These are phyloP conservation scores for Nepenthes gracilis DNA, from an alignment of 148 eudicot species.

Conservation along the genomic window DNA sequence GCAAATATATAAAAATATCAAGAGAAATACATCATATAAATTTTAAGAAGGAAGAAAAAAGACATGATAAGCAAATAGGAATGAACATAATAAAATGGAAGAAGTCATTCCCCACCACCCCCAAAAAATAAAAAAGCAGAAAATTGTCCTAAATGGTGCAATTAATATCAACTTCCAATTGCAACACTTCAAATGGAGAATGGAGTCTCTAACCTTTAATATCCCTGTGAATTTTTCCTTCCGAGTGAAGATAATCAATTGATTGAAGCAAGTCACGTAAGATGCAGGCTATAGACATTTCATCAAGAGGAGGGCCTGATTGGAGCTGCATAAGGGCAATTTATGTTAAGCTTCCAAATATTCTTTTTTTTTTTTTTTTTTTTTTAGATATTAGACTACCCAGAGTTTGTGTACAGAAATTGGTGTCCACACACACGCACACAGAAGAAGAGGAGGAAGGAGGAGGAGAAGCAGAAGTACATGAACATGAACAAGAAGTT, in stretches of 20 bases:
- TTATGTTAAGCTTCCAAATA: slow-evolving; percentile 9
- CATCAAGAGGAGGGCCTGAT: slow-evolving; percentile 90
- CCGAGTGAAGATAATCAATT: slow-evolving; percentile 85
- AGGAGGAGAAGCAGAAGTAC: too few relatives aligned
- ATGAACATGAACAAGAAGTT: too few relatives aligned
- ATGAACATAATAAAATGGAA: too few relatives aligned
- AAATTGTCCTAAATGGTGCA: neutral
- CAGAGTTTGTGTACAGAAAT: too few relatives aligned
- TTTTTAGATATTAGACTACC: neutral
- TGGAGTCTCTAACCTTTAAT: slow-evolving; percentile 51
- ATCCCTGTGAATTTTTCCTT: slow-evolving; percentile 96
- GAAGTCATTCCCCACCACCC: too few relatives aligned
- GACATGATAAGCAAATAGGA: neutral
- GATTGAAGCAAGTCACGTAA: slow-evolving; percentile 93
- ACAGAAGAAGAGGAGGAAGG: too few relatives aligned
- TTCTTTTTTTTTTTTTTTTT: neutral
- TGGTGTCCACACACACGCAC: too few relatives aligned
- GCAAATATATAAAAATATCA: neutral
- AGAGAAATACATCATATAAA: too few relatives aligned
- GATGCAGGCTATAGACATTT: slow-evolving; percentile 81
- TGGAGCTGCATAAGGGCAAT: slow-evolving; percentile 61
- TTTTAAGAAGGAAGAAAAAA: neutral
- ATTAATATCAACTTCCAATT: neutral
- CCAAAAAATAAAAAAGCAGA: too few relatives aligned
- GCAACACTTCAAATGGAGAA: neutral